Evolutionary conservation across 208 protist species (phyloP).

Genomic region (Wallacemonas rigidus): DNA sequence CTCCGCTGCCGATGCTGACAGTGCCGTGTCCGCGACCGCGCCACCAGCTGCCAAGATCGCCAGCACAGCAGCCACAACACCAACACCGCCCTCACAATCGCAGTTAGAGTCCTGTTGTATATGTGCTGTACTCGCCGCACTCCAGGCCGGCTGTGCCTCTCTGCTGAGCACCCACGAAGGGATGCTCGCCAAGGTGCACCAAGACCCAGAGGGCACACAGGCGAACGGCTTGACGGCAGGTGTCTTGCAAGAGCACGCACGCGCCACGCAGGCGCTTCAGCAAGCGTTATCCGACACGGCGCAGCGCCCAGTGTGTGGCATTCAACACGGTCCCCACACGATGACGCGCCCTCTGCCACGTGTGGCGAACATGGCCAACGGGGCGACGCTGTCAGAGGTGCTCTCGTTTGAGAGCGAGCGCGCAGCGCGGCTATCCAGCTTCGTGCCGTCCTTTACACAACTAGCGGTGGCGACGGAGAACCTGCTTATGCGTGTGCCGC

Average conservation of each 20-base stretch:
- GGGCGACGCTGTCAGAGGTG: slow-evolving; percentile 36
- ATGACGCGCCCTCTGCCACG: slow-evolving; percentile 21
- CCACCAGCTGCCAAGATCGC: too few species aligned
- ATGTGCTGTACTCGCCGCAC: slow-evolving; percentile 29
- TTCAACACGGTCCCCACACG: slow-evolving; percentile 5
- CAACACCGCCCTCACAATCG: not conserved
- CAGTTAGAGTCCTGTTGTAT: not conserved
- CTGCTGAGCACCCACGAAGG: slow-evolving; percentile 42
- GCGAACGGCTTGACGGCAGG: slow-evolving; percentile 14
- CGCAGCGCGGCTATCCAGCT: slow-evolving; percentile 47
- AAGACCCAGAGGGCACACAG: not conserved
- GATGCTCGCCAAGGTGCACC: slow-evolving; percentile 12
- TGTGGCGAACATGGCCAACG: slow-evolving; percentile 62
- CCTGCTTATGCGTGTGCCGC: slow-evolving; percentile 36
- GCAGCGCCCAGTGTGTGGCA: not conserved
- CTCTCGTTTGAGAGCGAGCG: slow-evolving; percentile 74
- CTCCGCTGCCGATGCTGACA: not conserved
- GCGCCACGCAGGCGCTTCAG: slow-evolving; percentile 27
- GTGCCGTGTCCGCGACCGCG: too few species aligned
- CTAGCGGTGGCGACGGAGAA: slow-evolving; percentile 77
- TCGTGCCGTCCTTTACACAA: slow-evolving; percentile 82
- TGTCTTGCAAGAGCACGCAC: slow-evolving; percentile 31
- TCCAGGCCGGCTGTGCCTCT: slow-evolving; percentile 58
- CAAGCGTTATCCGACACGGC: slow-evolving; percentile 28
- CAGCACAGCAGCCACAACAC: too few species aligned